These are phyloP conservation scores for Pyricularia grisea DNA, from an alignment of 2,329 filamentous ascomycete genomes.

Conservation along the genomic window DNA sequence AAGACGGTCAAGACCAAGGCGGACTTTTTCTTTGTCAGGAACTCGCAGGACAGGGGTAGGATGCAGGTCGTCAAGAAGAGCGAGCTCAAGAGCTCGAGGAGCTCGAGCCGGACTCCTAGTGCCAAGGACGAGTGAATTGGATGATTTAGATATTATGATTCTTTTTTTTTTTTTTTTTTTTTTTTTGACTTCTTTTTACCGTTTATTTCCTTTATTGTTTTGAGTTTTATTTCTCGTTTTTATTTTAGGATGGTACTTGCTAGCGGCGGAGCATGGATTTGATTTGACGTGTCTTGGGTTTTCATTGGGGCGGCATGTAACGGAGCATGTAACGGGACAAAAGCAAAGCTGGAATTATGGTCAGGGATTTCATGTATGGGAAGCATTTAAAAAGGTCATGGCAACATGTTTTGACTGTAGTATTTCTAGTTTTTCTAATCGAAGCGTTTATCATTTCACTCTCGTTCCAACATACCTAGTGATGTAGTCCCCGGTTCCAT, in stretches of 20 bases:
- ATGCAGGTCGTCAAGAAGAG: slow-evolving; percentile 13
- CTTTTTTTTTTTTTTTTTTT: not conserved
- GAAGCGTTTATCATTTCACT: not conserved
- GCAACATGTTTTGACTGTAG: not conserved
- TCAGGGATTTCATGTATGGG: not conserved
- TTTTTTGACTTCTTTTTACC: no score
- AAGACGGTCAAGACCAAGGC: slow-evolving; percentile 8
- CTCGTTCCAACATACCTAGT: no score
- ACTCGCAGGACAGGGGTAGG: slow-evolving; percentile 9
- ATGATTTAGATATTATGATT: not conserved
- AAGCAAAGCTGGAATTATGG: not conserved
- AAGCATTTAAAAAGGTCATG: not conserved
- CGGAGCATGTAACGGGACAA: not conserved
- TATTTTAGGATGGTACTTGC: not conserved
- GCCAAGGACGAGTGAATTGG: slow-evolving; percentile 6
- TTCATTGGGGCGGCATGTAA: no score
- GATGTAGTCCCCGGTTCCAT: no score
- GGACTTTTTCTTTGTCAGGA: slow-evolving; percentile 12
- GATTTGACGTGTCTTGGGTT: no score
- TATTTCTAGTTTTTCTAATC: not conserved
- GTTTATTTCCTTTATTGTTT: not conserved
- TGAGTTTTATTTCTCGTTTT: not conserved
- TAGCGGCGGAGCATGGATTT: not conserved
- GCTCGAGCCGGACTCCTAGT: slow-evolving; percentile 8
- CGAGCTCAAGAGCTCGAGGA: slow-evolving; percentile 9